phyloP scores from a whole-genome alignment of 1,139 yeast species.

The Ogataea hybrid region DNA sequence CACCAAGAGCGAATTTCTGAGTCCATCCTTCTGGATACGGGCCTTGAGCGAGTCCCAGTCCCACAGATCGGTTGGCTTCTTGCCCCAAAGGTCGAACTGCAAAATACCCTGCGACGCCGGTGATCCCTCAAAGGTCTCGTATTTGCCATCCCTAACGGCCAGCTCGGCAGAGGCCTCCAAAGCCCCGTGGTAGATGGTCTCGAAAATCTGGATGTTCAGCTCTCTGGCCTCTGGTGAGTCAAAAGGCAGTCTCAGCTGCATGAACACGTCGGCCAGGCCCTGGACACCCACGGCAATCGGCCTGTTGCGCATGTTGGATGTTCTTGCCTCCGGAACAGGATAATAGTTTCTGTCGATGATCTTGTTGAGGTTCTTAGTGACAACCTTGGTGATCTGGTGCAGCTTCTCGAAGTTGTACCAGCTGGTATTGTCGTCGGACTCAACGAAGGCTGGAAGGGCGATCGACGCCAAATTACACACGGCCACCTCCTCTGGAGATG shows the following conservation, averaged over 20 bases:
- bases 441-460: conserved; percentile 57
- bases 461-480: conserved; percentile 62
- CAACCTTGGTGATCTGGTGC: conserved; percentile 53
- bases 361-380: conserved; percentile 53
- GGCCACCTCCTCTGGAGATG: conserved; percentile 56
- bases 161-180: conserved; percentile 56
- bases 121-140: conserved; percentile 51
- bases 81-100: conserved; percentile 58
- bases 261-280: conserved; percentile 60
- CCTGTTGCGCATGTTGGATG: conserved; percentile 54
- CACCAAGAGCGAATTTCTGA: conserved; percentile 55
- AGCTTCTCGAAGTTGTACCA: conserved; percentile 55
- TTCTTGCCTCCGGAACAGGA: conserved; percentile 53
- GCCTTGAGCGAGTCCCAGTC: conserved; percentile 55
- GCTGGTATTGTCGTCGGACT: conserved; percentile 37
- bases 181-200: conserved; percentile 60
- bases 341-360: conserved; percentile 57
- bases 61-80: conserved; percentile 54
- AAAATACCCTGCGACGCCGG: conserved; percentile 58
- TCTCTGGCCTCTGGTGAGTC: conserved; percentile 56
- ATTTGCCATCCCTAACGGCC: conserved; percentile 46
- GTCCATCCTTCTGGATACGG: conserved; percentile 44
- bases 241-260: conserved; percentile 55
- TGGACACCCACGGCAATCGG: conserved; percentile 66
- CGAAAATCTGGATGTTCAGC: conserved; percentile 57